A percentile compares a stretch with the other conserved stretches of the same genome.
These are phyloP conservation scores for Alternaria sp. DNA, from an alignment of 2,329 filamentous ascomycete genomes.

Conservation along the genomic window DNA sequence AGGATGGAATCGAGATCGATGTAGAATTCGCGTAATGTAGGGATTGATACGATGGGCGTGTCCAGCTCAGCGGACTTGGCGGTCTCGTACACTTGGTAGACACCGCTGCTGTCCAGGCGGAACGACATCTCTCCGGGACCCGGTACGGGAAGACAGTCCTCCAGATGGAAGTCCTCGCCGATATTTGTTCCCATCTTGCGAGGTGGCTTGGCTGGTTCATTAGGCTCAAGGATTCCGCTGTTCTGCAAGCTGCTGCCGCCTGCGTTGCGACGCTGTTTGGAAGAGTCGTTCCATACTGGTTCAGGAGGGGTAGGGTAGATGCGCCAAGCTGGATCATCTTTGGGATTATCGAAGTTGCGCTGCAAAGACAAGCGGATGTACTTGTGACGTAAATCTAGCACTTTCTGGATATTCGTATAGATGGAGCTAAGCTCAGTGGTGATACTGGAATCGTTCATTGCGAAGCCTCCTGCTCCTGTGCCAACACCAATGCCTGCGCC, in stretches of 20 bases:
- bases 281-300: conserved; percentile 78
- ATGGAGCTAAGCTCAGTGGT: conserved; percentile 84
- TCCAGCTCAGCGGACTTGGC: conserved; percentile 66
- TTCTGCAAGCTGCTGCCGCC: conserved; percentile 50
- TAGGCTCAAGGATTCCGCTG: conserved; percentile 42
- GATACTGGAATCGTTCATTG: conserved; percentile 77
- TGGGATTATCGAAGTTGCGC: conserved; percentile 82
- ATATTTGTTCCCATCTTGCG: conserved; percentile 90
- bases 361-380: conserved; percentile 89
- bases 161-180: conserved; percentile 88
- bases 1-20: conserved; percentile 89
- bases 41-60: conserved; percentile 79
- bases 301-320: conserved; percentile 93
- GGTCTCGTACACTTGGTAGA: conserved; percentile 90
- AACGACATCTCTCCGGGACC: conserved; percentile 74
- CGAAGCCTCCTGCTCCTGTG: conserved; percentile 67
- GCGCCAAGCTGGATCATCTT: conserved; percentile 80
- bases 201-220: conserved; percentile 54
- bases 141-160: conserved; percentile 78
- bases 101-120: conserved; percentile 79
- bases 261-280: conserved; percentile 54
- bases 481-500: conserved; percentile 67
- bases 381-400: conserved; percentile 86
- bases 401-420: conserved; percentile 86
- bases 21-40: conserved; percentile 93